Conservation (phyloP, 2,329 filamentous ascomycete species). For the Fusarium circinatum region DNA sequence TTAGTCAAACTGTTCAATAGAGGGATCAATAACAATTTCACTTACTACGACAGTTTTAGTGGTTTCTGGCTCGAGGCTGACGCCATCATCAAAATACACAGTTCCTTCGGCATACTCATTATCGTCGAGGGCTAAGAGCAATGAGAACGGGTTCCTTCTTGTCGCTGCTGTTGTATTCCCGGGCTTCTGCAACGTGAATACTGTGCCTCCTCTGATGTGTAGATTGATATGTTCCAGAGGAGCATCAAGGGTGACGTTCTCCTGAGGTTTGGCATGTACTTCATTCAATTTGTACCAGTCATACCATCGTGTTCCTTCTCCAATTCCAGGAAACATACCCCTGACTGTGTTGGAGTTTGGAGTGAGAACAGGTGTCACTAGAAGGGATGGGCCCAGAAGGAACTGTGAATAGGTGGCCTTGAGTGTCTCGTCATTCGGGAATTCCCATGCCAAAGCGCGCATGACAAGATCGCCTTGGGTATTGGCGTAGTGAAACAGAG, state of each 20-base stretch:
- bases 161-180: neutral
- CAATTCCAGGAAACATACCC: neutral
- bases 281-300: neutral
- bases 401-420: neutral
- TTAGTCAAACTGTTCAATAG: neutral
- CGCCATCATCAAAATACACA: neutral
- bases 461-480: slow-evolving; percentile 10
- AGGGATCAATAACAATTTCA: fast-evolving
- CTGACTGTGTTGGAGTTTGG: neutral
- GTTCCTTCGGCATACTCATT: neutral
- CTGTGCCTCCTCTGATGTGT: neutral
- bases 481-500: slow-evolving; percentile 5
- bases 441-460: neutral
- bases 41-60: neutral
- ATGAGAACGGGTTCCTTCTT: neutral
- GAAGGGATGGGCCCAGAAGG: neutral
- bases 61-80: neutral
- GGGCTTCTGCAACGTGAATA: neutral
- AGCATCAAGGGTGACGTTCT: neutral
- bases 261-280: neutral
- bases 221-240: neutral
- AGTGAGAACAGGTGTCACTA: neutral
- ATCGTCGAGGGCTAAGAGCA: neutral
- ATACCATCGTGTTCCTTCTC: neutral
- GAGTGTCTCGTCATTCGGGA: neutral